These are phyloP conservation scores for Citrus australasica DNA, from an alignment of 345 rosid species.

Conservation along the genomic window DNA sequence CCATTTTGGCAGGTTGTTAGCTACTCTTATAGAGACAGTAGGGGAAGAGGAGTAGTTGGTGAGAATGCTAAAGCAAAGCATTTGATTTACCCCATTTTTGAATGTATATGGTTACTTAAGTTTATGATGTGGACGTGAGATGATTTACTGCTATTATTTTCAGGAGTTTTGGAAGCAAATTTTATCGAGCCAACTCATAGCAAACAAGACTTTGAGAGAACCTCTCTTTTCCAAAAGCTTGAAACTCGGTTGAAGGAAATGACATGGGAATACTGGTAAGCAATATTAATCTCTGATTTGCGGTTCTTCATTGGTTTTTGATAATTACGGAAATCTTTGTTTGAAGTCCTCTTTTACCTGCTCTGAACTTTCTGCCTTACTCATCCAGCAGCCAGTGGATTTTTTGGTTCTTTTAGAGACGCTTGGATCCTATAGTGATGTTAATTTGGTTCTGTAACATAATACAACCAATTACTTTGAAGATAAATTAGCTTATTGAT, in stretches of 20 bases:
- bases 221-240: constrained; percentile 89
- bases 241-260: constrained; percentile 90
- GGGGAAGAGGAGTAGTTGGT: constrained; percentile 97
- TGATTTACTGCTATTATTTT: constrained; percentile 13
- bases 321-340: neutral
- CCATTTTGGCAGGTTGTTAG: constrained; percentile 84
- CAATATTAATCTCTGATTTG: neutral
- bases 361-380: neutral
- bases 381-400: neutral
- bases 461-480: neutral
- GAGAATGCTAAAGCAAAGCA: constrained; percentile 31
- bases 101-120: neutral
- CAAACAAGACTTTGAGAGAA: constrained; percentile 97
- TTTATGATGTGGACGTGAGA: neutral
- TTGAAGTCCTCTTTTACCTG: neutral
- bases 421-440: neutral
- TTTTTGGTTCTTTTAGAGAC: neutral
- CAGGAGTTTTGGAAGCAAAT: constrained; percentile 91
- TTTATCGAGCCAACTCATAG: constrained; percentile 91
- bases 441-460: neutral
- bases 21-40: constrained; percentile 23
- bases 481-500: neutral
- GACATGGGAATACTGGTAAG: constrained; percentile 90
- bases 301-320: neutral
- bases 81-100: neutral